phyloP scores from a whole-genome alignment of 768 basidiomycete species.

The Suillus occidentalis region DNA sequence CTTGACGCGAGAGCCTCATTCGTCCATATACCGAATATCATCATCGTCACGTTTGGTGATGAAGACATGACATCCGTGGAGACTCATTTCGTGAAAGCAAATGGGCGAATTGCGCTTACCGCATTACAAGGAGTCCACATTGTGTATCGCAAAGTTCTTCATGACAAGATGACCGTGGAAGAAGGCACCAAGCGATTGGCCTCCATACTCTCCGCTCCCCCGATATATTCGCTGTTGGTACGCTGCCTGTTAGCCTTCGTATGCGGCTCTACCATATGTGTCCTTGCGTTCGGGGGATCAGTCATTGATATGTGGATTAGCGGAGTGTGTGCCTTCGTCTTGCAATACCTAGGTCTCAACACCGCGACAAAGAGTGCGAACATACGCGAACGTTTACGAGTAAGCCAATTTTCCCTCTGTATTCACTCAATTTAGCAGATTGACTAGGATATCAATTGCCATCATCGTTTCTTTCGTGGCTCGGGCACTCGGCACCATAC shows the following conservation, averaged over 20 bases:
- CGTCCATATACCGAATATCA: constrained; percentile 76
- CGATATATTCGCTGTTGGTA: constrained; percentile 65
- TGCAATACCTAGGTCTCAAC: constrained; percentile 80
- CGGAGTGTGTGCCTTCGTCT: constrained; percentile 61
- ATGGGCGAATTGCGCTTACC: constrained; percentile 78
- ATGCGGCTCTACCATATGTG: constrained; percentile 79
- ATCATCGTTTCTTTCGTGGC: constrained; percentile 85
- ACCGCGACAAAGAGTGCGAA: constrained; percentile 83
- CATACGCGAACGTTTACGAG: constrained; percentile 97
- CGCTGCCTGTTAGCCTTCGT: constrained; percentile 77
- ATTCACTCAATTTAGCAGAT: neutral
- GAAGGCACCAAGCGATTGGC: constrained; percentile 72
- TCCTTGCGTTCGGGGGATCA: constrained; percentile 78
- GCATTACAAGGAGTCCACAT: constrained; percentile 79
- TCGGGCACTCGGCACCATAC: constrained; percentile 74
- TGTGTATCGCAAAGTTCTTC: constrained; percentile 83
- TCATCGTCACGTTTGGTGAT: constrained; percentile 83
- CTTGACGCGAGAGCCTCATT: constrained; percentile 81
- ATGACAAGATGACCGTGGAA: constrained; percentile 74
- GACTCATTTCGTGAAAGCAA: constrained; percentile 84
- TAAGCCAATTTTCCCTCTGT: constrained; percentile 40
- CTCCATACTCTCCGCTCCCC: constrained; percentile 57
- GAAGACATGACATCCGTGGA: constrained; percentile 68
- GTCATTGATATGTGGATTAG: constrained; percentile 83
- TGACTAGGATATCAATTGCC: constrained; percentile 74